Base-by-base conservation (phyloP, 1,284 basidiomycete species). In the Ustilago lituana region DNA sequence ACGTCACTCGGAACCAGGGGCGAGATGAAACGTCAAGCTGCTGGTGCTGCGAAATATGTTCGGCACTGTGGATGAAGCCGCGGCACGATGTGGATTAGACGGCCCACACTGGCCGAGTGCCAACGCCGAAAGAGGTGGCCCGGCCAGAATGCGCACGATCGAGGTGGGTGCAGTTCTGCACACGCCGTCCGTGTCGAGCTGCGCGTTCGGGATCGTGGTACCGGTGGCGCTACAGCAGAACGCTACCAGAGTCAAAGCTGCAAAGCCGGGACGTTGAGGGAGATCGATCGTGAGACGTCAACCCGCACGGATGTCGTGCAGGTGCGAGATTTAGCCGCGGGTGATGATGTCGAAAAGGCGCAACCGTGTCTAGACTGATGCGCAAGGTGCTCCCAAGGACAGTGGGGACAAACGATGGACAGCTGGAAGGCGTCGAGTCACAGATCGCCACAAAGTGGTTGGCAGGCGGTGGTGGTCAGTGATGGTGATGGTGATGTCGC, bases 21-120 rank as follows among this genome's bases (percentile, higher is more conserved):
- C 32, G 46, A 62, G 43, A 62, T 51, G 48, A 51, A 56, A 20
- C 37, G 39, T 20, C 23, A 24, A 40, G 5, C 32, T n/a, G 53
- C n/a, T 29, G 24, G 24, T 41, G 31, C n/a, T n/a, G n/a, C n/a
- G n/a, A n/a, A n/a, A n/a, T n/a, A n/a, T n/a, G n/a, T n/a, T n/a
- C n/a, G 26, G 27, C 38, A 20, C 50, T 15, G 31, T 22, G 24
- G 15, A 23, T 50, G 26, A 26, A 35, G 35, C 33, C 3, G 31
- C 17, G 20, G 26, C 40, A 19, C 7, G n/a, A 22, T 29, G 27
- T 12, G 52, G 52, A 22, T 55, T 50, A 40, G 41, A 32, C 45
- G 49, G 49, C 11, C 44, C 38, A 41, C 22, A 20, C n/a, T 29
- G 32, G 31, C 50, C 33, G 39, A 20, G 22, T 44, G 46, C 15